These are phyloP conservation scores for Forsythia viridissima DNA, from an alignment of 257 asterid species.

Conservation along the genomic window DNA sequence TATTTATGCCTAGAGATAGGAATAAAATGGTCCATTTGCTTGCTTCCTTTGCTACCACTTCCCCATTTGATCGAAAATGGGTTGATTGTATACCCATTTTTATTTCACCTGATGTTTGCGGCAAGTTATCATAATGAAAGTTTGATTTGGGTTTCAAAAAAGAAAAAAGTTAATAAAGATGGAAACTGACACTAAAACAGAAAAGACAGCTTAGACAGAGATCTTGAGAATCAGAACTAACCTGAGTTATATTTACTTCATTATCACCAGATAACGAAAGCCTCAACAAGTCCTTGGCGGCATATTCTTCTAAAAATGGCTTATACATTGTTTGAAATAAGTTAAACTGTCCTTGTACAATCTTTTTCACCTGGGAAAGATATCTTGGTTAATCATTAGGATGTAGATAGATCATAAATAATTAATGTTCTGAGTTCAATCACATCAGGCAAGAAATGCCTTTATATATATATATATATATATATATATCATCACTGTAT, in stretches of 20 bases:
- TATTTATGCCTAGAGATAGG: background rate
- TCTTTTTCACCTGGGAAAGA: slow-evolving; percentile 61
- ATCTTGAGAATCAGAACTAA: slow-evolving; percentile 32
- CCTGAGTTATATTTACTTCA: slow-evolving; percentile 61
- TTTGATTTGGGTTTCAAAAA: background rate
- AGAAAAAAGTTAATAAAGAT: background rate
- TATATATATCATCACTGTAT: background rate
- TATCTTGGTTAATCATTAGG: slow-evolving; percentile 18
- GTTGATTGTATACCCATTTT: background rate
- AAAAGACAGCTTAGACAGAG: background rate
- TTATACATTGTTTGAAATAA: slow-evolving; percentile 63
- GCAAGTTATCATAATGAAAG: background rate
- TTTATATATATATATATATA: background rate
- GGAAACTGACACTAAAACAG: background rate
- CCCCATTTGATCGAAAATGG: background rate
- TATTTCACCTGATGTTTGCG: background rate
- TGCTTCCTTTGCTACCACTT: background rate
- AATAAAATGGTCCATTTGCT: background rate
- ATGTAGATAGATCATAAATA: slow-evolving; percentile 9
- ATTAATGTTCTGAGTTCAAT: background rate
- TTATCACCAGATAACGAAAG: slow-evolving; percentile 47
- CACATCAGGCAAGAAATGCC: slow-evolving; percentile 18
- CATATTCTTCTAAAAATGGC: slow-evolving; percentile 68
- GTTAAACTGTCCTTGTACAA: slow-evolving; percentile 74
- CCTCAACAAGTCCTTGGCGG: slow-evolving; percentile 55